Evolutionary conservation across 2,329 filamentous ascomycete species (phyloP), one percentile per base, ranked within the genome.

Genomic region (Coniosporium tulheliwenetii): DNA sequence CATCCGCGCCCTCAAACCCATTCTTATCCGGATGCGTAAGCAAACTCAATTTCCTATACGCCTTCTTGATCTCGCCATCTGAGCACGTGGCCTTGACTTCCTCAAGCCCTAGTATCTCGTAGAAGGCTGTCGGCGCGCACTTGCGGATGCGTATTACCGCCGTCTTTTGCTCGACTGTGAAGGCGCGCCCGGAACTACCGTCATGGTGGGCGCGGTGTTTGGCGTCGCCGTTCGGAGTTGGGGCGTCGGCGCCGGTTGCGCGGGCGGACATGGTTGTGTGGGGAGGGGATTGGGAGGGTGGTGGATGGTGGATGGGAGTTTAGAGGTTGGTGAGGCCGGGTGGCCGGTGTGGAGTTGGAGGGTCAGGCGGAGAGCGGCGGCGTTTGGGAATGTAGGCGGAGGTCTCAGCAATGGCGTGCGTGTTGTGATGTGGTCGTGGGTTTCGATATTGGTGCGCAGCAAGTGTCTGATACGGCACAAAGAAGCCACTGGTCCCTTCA

Each of bases 11-110:
- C 32, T 89, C 80, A 59, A 95, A 87, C 39, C 87, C 87, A 70
- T 98, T 98, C 70, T 98, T 98, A 69, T 98, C 91, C 47, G 91
- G 91, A 69, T 98, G 91, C 44, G 91, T 98, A 55, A 96, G 71
- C 53, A 98, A 67, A 57, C 83, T 91, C 58, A 93, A 73, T 65
- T 94, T 96, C 55, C 89, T 77, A 65, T 98, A 98, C 5, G 91
- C 89, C 68, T 96, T 96, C 63, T 96, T 98, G 58, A 98, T 86
- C 54, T 96, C 89, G 46, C 70, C 62, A 51, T 96, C 89, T 38
- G 77, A 77, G 53, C 75, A 80, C 14, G 77, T 74, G 43, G 70
- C 65, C 51, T 72, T 71, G 33, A 79, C 67, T 47, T 69, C 68
- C 51, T 80, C 73, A 38, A 95, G 64, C 15, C 78, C 79, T 30